Base-by-base conservation (phyloP, 345 rosid species). In the Cardiospermum halicacabum region DNA sequence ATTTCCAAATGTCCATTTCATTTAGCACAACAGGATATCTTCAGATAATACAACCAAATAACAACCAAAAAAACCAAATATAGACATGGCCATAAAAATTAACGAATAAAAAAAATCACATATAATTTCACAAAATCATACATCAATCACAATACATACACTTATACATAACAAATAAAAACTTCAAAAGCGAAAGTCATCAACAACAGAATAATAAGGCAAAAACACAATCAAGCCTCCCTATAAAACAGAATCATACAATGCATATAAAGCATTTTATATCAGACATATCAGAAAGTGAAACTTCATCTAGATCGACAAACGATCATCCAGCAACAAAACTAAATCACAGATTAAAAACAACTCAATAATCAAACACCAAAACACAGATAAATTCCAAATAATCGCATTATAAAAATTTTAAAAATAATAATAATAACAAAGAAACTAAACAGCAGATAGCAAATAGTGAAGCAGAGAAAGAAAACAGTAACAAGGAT, bases 321-420 rank as follows among this genome's bases (percentile, higher is more conserved):
- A 31, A 39, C 30, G 8, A 3, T 40, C 10, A 27, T 1, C 11
- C n/a, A 16, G 24, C 22, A 13, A 11, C 11, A 34, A 62, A 40
- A 2, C 37, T 31, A 56, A 50, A 69, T 40, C 13, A 3, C 10
- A 54, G 54, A 65, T 11, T 3, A 55, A 65, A n/a, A 8, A 18
- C 16, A 39, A 64, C 40, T 55, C 28, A 15, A 31, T 37, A 64
- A 65, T 54, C 74, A 36, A 47, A 15, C 40, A 30, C 24, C 15
- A 10, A 67, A 43, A 43, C 28, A n/a, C 50, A 45, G 50, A n/a
- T 45, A 15, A 15, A 15, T n/a, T 45, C 50, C 16, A 45, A 18
- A 45, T 18, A 18, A 4, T 18, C 19, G 54, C n/a, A 28, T 43
- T 0, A n/a, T n/a, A 9, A 22, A 0, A 36, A 11, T 7, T 34